Base-by-base conservation (phyloP, 2,329 filamentous ascomycete species). In the Neofusicoccum umdonicola region DNA sequence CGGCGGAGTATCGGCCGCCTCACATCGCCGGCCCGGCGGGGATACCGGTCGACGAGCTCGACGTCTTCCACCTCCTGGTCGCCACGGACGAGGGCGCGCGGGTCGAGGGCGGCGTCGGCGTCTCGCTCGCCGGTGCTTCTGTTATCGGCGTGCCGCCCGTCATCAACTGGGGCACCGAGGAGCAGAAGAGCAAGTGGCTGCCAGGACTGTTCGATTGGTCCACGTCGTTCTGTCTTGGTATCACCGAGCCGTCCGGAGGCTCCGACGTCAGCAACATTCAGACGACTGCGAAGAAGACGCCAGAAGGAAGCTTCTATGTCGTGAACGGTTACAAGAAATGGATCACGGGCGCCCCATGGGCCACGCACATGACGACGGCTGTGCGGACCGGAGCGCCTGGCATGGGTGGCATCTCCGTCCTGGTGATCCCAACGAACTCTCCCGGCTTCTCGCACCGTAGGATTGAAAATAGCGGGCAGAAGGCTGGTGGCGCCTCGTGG, bases 241-340 rank as follows among this genome's bases (percentile, higher is more conserved):
- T 89, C 65, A 90, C 88, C 2, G 88, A 90, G 72, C 87, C 88
- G 0, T 81, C 80, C 72, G 84, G 83, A 79, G 76, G 73, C 71
- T 88, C 86, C 0, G 88, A 90, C 70, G 87, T 90, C 3, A 87
- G 86, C 0, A 85, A 84, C 67, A 83, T 90, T 50, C 80, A 81
- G 60, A 89, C 88, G 3, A 88, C 84, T 0, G 88, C 88, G 0
- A 84, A 84, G 69, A 92, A 92, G 81, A 92, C 89, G 0, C 78
- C 87, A 1, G 90, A 93, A 72, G 90, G 90, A 52, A 88, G 89
- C 74, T 84, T 88, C 77, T 90, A 88, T 69, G 70, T 88, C 41
- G 85, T 90, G n/a, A 88, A 88, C 64, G 88, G 87, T 0, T 82
- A 83, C 58, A 90, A 90, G 79, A 88, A 88, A 72, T 88, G 87